Conservation (phyloP, 768 basidiomycete genomes). For the Russula compacta region DNA sequence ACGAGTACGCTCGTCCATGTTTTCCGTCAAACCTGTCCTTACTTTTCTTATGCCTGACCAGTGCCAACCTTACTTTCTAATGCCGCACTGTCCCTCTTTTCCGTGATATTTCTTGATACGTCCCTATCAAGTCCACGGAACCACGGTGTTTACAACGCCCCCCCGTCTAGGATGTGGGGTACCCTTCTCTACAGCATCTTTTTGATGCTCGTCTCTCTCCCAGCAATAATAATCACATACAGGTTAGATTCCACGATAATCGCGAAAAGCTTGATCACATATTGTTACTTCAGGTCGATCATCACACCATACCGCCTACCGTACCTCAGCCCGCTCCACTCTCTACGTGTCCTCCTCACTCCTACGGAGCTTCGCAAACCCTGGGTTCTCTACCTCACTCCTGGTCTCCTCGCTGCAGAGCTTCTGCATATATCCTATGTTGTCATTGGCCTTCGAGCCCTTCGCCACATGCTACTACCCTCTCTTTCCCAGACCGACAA, state of each 20-base stretch:
- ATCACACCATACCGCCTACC: conserved; percentile 74
- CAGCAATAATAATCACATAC: conserved; percentile 67
- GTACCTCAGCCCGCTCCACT: conserved; percentile 46
- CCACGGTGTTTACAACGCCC: conserved; percentile 57
- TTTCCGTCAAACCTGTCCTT: conserved; percentile 23
- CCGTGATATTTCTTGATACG: conserved; percentile 50
- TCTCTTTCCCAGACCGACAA: conserved; percentile 34
- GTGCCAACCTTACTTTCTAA: conserved; percentile 45
- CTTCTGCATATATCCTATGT: conserved; percentile 38
- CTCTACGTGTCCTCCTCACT: conserved; percentile 65
- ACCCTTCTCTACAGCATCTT: conserved; percentile 55
- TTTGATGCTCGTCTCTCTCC: conserved; percentile 57
- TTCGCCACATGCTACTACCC: conserved; percentile 51
- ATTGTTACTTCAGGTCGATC: conserved; percentile 46
- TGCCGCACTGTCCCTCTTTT: conserved; percentile 45
- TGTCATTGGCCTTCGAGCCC: conserved; percentile 33
- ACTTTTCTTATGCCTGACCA: conserved; percentile 22
- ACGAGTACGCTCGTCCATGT: conserved; percentile 33
- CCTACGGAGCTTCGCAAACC: conserved; percentile 72
- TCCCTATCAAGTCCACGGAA: conserved; percentile 37
- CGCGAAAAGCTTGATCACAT: not conserved
- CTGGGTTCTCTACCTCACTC: conserved; percentile 75
- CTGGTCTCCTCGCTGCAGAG: conserved; percentile 45
- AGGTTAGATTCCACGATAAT: conserved; percentile 38
- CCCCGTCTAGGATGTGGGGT: conserved; percentile 50